These are phyloP conservation scores for Alliaria petiolata DNA, from an alignment of 345 rosid genomes.

Conservation along the genomic window DNA sequence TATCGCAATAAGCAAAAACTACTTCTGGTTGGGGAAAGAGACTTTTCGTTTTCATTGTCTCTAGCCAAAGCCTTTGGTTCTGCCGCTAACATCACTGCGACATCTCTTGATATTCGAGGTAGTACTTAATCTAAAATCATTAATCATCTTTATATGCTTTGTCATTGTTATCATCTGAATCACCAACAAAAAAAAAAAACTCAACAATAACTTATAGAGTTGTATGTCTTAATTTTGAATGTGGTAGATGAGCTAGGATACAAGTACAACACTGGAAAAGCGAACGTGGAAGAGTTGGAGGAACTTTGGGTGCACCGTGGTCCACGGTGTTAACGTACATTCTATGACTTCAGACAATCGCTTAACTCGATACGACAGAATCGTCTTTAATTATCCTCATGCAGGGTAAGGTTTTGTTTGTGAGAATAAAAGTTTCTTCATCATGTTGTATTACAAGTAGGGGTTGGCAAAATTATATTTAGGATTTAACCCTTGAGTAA, in stretches of 20 bases:
- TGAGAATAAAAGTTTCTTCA: neutral
- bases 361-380: neutral
- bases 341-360: neutral
- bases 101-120: slow-evolving; percentile 7
- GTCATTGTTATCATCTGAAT: no score
- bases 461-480: no score
- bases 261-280: neutral
- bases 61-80: neutral
- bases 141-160: neutral
- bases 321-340: neutral
- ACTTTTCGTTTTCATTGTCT: neutral
- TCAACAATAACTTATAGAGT: neutral
- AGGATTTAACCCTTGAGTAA: no score
- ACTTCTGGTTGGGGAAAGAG: neutral
- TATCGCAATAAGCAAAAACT: neutral
- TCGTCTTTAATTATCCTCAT: neutral
- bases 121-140: neutral
- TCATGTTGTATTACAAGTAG: neutral
- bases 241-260: neutral
- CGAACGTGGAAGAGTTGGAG: neutral
- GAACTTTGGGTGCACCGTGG: neutral
- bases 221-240: neutral
- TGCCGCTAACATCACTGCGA: neutral
- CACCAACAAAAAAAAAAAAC: no score
- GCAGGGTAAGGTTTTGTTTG: neutral